A percentile compares a stretch with the other conserved stretches of the same genome.
These are phyloP conservation scores for Celoporthe dispersa DNA, from an alignment of 2,329 filamentous ascomycete genomes.

Conservation along the genomic window DNA sequence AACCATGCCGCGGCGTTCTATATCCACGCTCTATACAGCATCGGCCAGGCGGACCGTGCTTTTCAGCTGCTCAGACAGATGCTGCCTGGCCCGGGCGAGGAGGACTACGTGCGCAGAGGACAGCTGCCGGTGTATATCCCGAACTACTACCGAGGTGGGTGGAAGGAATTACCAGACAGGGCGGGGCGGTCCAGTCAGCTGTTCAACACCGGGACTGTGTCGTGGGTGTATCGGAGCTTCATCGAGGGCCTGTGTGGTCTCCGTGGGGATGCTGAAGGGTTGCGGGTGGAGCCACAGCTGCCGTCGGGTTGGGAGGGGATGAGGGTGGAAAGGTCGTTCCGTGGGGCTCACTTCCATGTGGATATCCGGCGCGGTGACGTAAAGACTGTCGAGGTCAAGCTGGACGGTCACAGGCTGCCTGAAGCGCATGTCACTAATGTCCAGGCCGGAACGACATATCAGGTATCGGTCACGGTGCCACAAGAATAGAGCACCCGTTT, in stretches of 20 bases:
- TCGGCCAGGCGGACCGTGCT: slow-evolving; percentile 54
- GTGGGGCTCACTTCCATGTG: slow-evolving; percentile 54
- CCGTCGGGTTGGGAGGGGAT: slow-evolving; percentile 54
- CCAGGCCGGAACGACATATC: slow-evolving; percentile 40
- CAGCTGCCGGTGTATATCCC: slow-evolving; percentile 62
- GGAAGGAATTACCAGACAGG: slow-evolving; percentile 52
- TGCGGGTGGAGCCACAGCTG: slow-evolving; percentile 54
- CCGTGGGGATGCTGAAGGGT: slow-evolving; percentile 51
- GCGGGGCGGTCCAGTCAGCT: slow-evolving; percentile 60
- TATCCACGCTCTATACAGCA: slow-evolving; percentile 56
- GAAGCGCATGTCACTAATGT: slow-evolving; percentile 47
- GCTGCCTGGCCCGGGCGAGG: slow-evolving; percentile 56
- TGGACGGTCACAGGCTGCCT: slow-evolving; percentile 45
- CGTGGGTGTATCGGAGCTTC: slow-evolving; percentile 60
- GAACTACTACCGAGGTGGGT: slow-evolving; percentile 62
- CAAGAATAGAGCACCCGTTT: not conserved
- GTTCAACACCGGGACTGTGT: slow-evolving; percentile 63
- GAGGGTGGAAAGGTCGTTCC: slow-evolving; percentile 52
- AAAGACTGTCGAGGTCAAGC: slow-evolving; percentile 44
- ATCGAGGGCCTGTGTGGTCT: slow-evolving; percentile 60
- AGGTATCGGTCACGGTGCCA: slow-evolving; percentile 20
- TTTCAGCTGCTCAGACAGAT: slow-evolving; percentile 56
- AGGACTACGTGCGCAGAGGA: slow-evolving; percentile 56
- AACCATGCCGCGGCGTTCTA: slow-evolving; percentile 63
- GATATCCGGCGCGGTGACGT: slow-evolving; percentile 49